Conservation (phyloP, 169 alveolate genomes). For the Plasmodium gallinaceum region DNA sequence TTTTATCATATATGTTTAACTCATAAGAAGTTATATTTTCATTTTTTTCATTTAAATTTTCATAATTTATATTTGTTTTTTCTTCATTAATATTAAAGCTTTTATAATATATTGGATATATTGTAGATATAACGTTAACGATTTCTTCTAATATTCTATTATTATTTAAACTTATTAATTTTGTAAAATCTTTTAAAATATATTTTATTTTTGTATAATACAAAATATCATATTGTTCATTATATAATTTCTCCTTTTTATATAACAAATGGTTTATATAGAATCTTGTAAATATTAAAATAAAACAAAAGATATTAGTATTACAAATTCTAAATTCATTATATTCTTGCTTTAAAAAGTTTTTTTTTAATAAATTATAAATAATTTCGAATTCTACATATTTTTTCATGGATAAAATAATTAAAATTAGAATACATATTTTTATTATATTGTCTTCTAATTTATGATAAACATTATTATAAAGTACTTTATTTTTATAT, state of each 20-base stretch:
- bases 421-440: conserved; percentile 57
- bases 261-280: conserved; percentile 55
- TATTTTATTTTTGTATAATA: conserved; percentile 71
- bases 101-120: conserved; percentile 46
- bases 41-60: not conserved
- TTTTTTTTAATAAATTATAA: conserved; percentile 72
- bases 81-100: conserved; percentile 1
- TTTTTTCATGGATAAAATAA: conserved; percentile 57
- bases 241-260: conserved; percentile 56
- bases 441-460: conserved; percentile 43
- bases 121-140: conserved; percentile 28
- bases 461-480: conserved; percentile 17
- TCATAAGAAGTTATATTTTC: conserved; percentile 1
- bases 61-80: not conserved
- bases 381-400: conserved; percentile 75
- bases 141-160: conserved; percentile 33
- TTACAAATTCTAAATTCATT: conserved; percentile 16
- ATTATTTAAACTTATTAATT: conserved; percentile 30
- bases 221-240: conserved; percentile 68
- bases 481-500: conserved; percentile 35
- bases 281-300: conserved; percentile 43
- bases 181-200: conserved; percentile 69
- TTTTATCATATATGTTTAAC: conserved; percentile 26
- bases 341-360: conserved; percentile 35
- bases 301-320: conserved; percentile 16